Evolutionary conservation across 2,329 filamentous ascomycete genomes (phyloP), one percentile per base, ranked within the genome.

Genomic region (Colletotrichum sp.): DNA sequence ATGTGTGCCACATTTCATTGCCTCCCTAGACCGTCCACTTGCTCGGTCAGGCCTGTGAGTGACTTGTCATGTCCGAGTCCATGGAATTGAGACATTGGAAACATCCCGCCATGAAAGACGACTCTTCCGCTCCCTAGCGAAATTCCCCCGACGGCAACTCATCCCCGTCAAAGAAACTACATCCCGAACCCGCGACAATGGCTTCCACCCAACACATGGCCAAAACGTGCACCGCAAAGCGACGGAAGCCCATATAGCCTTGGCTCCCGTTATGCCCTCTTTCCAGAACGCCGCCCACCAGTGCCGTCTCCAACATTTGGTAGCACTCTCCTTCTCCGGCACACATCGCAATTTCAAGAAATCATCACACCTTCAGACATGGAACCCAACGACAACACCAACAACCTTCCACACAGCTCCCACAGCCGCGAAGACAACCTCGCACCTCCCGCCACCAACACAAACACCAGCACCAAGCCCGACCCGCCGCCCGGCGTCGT

Each of bases 401-500:
- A 36, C 21, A n/a, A 57, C 12, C 61, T 34, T 10, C 61, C 43
- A 18, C 16, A 15, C 48, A 32, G 8, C 26, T 6, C 21, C 60
- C 9, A 72, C 43, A 24, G 32, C 30, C 30, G 16, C 34, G 15
- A 24, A 24, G 21, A 59, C 48, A 21, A 39, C 39, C 18, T 32
- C 64, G 2, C 32, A 21, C 1, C n/a, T 21, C 10, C 43, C n/a
- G 7, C n/a, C 43, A 21, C 5, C 67, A 12, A 12, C 34, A 13
- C 32, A 1, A 10, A 13, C 68, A 13, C 36, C n/a, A 36, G 0
- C 43, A 48, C n/a, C 60, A 55, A 57, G 15, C 39, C 61, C 43
- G 61, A 30, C n/a, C 63, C 67, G n/a, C 61, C 72, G 5, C 43
- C 59, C 30, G 67, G 60, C 43, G 60, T 59, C 34, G 64, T 74